Evolutionary conservation across 208 protist genomes (phyloP), one percentile per base, ranked within the genome.

Genomic region (Leishmania turanica): DNA sequence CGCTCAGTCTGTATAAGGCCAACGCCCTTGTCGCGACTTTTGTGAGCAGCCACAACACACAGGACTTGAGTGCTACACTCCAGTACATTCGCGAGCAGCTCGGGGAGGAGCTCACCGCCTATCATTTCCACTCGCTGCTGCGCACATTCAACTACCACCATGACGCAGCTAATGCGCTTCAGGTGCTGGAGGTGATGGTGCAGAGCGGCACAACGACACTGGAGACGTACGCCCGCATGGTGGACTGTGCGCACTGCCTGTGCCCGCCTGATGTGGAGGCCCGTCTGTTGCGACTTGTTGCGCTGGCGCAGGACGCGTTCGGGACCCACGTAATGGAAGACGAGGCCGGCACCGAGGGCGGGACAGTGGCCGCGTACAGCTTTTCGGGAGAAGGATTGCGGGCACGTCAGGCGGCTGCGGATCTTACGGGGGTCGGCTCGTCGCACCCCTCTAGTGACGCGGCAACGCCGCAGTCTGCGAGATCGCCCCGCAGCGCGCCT

Each of bases 41-140:
- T 73, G 91, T 88, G 40, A 89, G 83, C 21, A 82, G 85, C 47
- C 89, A 96, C 81, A 93, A 97, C 78, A 85, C 82, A 3, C 91
- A 90, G 66, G 90, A 94, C 68, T 70, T 96, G 37, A 93, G 91
- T 72, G 80, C 84, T 13, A 74, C 88, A 11, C 76, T 96, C 45
- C 92, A 96, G 85, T 94, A 96, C 83, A 90, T 96, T 21, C 91
- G 93, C 49, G 92, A 96, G 82, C 89, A 79, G 17, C 83, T 98
- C 9, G 79, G 81, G 24, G 83, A 94, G 84, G 83, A 88, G 40
- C 84, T 98, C 73, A 75, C 80, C 15, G 79, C 83, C 24, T 91
- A 86, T 60, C 93, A 98, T 85, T 95, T 95, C 84, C 89, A 96
- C 84, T 79, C 92, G 7, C 83, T 98, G 40, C 87, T 98, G 64